Base-by-base conservation (phyloP, 1,139 yeast species). In the Candida glucosophila region DNA sequence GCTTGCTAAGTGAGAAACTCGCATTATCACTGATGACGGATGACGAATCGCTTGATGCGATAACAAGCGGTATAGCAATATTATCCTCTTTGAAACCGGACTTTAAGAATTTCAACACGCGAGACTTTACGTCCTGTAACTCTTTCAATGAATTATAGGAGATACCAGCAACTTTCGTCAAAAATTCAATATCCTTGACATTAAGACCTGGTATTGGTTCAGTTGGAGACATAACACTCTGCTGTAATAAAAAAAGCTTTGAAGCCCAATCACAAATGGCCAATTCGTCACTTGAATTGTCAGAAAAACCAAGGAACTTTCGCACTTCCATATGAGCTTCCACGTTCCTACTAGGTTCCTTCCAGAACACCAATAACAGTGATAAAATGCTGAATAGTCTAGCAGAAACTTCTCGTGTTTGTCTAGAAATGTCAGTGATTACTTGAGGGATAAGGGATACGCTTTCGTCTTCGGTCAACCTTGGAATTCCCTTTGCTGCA, bases 141-240 rank as follows among this genome's bases (percentile, higher is more conserved):
- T 68, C 74, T 1, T 62, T 60, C n/a, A 34, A 35, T 2, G 69
- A 55, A 22, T 67, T 67, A 41, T 68, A 73, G 0, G 67, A 45
- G 0, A 75, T 70, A 9, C 88, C 85, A 4, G 92, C 83, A 34
- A 72, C 72, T 28, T 64, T 64, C 0, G 83, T 76, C 40, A 83
- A 70, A 41, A 74, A 81, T 1, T 68, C 47, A 17, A 67, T 63
- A 29, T 79, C 83, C 0, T 49, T 47, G 1, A 61, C 46, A 14
- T 75, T 60, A 30, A 85, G 52, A 0, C 95, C 94, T 0, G 90
- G 82, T 27, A 72, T 60, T 14, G 27, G 67, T 35, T 37, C 53
- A 2, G 51, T 47, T 8, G 35, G 34, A 2, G 33, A 27, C 3
- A 29, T 20, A 0, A 43, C 27, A 3, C 57, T 61, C 0, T 85